Base-by-base conservation (phyloP, 352 stramenopile genomes). In the Peronospora farinosa region DNA sequence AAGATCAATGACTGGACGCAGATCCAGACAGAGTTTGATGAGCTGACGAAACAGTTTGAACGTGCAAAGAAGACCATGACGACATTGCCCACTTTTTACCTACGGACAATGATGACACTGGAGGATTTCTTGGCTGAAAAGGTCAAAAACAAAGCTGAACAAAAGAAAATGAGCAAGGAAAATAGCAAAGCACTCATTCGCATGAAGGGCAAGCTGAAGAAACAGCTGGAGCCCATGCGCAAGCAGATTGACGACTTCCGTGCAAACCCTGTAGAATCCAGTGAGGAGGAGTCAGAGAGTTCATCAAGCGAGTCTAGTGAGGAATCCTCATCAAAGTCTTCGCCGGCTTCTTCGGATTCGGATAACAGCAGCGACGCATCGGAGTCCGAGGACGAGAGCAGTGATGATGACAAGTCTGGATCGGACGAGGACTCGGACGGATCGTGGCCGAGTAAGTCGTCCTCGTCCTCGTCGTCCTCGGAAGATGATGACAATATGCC, bases 161-260 rank as follows among this genome's bases (percentile, higher is more conserved):
- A 98, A 51, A 98, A 98, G 75, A 98, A 98, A 68, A 92, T 98
- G 67, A 97, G 77, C 80, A 95, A 96, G 49, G 88, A 95, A 51
- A 97, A 98, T 72, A 95, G 78, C 50, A 95, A 96, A 63, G 90
- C 92, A 36, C 78, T 98, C 9, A 98, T 98, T 65, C 79, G 93
- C 13, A 98, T 98, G 93, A 98, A 98, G 81, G 83, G 97, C 43
- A 96, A 92, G 64, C 62, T 98, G 39, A 96, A 97, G 63, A 98
- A 98, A 74, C 87, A 97, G 68, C 88, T 97, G 50, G 96, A 98
- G 54, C 61, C 74, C n/a, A 95, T 97, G 56, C 67, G 77, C 43
- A 66, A 66, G 30, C 75, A 96, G 40, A 84, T 98, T 51, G 74
- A 95, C 47, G 80, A 89, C 54, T 97, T 97, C 76, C 76, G 88